These are phyloP conservation scores for Boletellus ananas DNA, from an alignment of 768 basidiomycete genomes.

Conservation along the genomic window DNA sequence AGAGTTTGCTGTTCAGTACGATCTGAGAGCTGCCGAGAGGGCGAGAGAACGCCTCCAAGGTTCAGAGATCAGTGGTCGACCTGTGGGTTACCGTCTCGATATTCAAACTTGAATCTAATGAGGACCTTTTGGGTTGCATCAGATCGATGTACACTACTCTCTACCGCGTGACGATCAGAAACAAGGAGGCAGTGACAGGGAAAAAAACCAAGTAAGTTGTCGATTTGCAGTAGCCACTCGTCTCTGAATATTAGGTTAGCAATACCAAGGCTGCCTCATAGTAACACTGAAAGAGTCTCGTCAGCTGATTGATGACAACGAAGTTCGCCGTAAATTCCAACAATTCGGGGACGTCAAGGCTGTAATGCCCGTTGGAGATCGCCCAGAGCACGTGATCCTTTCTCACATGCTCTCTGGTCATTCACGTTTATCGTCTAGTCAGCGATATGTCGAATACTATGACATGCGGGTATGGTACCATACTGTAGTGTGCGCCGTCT, in stretches of 20 bases:
- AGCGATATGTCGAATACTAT: conserved; percentile 90
- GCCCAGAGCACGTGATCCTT: conserved; percentile 47
- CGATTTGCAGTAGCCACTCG: neutral
- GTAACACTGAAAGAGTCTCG: conserved; percentile 71
- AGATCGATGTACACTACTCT: conserved; percentile 99
- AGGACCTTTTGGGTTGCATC: conserved; percentile 8
- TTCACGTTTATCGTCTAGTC: conserved; percentile 43
- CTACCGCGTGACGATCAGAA: conserved; percentile 84
- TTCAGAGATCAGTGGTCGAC: conserved; percentile 80
- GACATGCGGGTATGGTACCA: conserved; percentile 67
- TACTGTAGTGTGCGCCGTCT: neutral
- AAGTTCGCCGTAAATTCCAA: conserved; percentile 82
- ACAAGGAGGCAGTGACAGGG: conserved; percentile 51
- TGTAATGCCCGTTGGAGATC: conserved; percentile 61
- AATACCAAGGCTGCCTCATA: conserved; percentile 80
- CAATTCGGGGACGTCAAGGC: conserved; percentile 89
- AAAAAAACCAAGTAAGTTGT: conserved; percentile 75
- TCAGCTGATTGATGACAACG: conserved; percentile 77
- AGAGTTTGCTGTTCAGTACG: conserved; percentile 55
- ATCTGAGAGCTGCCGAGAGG: conserved; percentile 87
- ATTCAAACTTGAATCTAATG: conserved; percentile 1
- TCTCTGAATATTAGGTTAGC: conserved; percentile 35
- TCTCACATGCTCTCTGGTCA: neutral
- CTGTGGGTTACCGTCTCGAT: conserved; percentile 54
- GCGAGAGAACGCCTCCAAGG: conserved; percentile 91